These are phyloP conservation scores for Cytospora piceicola DNA, from an alignment of 2,329 filamentous ascomycete species.

Conservation along the genomic window DNA sequence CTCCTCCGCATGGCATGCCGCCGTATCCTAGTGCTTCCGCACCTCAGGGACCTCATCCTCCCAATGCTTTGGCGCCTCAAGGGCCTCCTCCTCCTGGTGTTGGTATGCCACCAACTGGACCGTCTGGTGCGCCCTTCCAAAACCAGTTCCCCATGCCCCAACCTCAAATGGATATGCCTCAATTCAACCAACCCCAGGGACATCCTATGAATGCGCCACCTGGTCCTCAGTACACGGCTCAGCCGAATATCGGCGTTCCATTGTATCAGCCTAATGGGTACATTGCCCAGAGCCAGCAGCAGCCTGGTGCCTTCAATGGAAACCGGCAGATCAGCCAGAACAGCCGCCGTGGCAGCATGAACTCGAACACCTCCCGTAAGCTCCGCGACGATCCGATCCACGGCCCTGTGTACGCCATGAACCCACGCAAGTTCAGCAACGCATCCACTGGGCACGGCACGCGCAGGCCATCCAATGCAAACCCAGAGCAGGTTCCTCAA, in stretches of 20 bases:
- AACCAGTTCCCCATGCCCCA: slow-evolving; percentile 10
- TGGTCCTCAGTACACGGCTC: slow-evolving; percentile 5
- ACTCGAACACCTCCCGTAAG: slow-evolving; percentile 20
- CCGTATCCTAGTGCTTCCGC: neutral
- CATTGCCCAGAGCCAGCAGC: neutral
- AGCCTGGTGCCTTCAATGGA: neutral
- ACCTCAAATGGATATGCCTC: slow-evolving; percentile 11
- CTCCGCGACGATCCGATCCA: slow-evolving; percentile 19
- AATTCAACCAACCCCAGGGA: slow-evolving; percentile 4
- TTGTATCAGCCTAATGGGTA: slow-evolving; percentile 24
- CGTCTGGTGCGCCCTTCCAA: slow-evolving; percentile 8
- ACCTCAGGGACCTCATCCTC: too few relatives aligned
- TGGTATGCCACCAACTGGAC: slow-evolving; percentile 3
- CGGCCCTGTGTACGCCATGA: slow-evolving; percentile 22
- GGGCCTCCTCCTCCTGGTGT: neutral
- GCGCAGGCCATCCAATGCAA: neutral
- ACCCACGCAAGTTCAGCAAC: slow-evolving; percentile 13
- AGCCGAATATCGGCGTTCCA: slow-evolving; percentile 5
- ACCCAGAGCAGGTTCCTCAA: neutral
- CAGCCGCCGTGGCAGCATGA: slow-evolving; percentile 18
- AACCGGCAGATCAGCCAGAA: slow-evolving; percentile 8
- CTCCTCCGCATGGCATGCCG: slow-evolving; percentile 3
- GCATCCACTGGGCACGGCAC: neutral
- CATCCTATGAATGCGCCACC: neutral
- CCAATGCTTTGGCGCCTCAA: neutral